Conservation (phyloP, 2,329 filamentous ascomycete genomes). For the Paracoccidioides brasiliensis region DNA sequence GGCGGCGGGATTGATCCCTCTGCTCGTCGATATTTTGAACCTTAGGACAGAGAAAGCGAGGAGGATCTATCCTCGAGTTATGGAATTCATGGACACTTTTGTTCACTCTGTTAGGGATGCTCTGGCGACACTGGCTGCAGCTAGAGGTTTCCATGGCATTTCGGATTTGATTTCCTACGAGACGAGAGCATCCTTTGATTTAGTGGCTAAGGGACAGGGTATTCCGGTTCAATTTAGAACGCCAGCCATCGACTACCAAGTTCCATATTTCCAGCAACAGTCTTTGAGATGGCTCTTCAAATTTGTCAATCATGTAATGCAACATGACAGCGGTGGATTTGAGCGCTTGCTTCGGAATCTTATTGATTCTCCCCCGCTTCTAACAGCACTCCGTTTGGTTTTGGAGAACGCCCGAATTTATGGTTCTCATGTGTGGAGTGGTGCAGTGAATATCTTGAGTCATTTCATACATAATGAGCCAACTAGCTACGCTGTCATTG, state of each 20-base stretch:
- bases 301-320: constrained; percentile 91
- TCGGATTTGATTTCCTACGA: constrained; percentile 75
- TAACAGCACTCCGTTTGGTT: constrained; percentile 66
- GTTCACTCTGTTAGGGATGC: constrained; percentile 76
- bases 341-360: constrained; percentile 84
- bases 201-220: constrained; percentile 55
- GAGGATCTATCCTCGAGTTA: constrained; percentile 67
- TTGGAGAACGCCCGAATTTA: constrained; percentile 68
- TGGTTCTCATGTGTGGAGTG: constrained; percentile 91
- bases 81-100: constrained; percentile 78
- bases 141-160: constrained; percentile 77
- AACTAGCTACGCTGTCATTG: constrained; percentile 91
- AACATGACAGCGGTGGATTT: constrained; percentile 67
- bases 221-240: constrained; percentile 62
- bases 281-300: constrained; percentile 89
- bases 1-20: constrained; percentile 74
- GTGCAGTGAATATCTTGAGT: constrained; percentile 78
- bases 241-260: constrained; percentile 77
- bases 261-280: constrained; percentile 86
- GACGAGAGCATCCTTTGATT: constrained; percentile 54
- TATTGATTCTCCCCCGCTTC: constrained; percentile 78
- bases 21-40: constrained; percentile 77
- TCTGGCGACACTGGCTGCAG: constrained; percentile 67
- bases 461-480: constrained; percentile 98
- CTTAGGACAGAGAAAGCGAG: constrained; percentile 71